Evolutionary conservation across 257 asterid genomes (phyloP), one percentile per base, ranked within the genome.

Genomic region (Capsicum chinense): DNA sequence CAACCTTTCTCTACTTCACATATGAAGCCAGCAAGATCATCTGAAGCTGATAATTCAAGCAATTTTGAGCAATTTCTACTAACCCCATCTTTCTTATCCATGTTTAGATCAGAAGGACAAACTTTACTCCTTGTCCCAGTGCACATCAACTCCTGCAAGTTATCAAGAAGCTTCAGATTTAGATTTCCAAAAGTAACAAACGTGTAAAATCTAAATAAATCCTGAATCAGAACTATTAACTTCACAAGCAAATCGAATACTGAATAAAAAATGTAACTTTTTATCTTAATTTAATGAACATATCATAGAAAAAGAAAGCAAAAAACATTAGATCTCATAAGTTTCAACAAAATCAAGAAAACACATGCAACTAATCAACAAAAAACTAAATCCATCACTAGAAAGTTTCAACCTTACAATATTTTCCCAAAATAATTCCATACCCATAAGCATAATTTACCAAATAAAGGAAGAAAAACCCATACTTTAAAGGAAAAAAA

Each of bases 31-130:
- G 88, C 44, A 47, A 95, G 83, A 84, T 95, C 95, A 83, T 95
- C 97, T 19, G 86, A 79, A 39, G 98, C 98, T 19, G 98, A 93
- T 11, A 93, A 83, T 84, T 95, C 98, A 11, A 95, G 97, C 90
- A 95, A 87, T 44, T 90, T 91, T 9, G 98, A 92, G 88, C 94
- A 91, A 15, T 19, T 87, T 69, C 81, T 86, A 44, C 26, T 59
- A 84, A 4, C 0, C 83, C 56, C 87, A 13, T 35, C 86, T 68
- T 88, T 87, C 54, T 79, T 79, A 6, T 91, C 95, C 98, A 93
- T 94, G 42, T 84, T 86, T 60, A 86, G 52, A 85, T 90, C 87
- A 68, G 63, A 81, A 56, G 88, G 83, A 83, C 86, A 80, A 69
- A 84, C 85, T 17, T 85, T 85, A 60, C 44, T 83, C 85, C 90